A percentile compares a stretch with the other conserved stretches of the same genome.
phyloP scores from a whole-genome alignment of 2,329 filamentous ascomycete species.

The Venturia carpophila region DNA sequence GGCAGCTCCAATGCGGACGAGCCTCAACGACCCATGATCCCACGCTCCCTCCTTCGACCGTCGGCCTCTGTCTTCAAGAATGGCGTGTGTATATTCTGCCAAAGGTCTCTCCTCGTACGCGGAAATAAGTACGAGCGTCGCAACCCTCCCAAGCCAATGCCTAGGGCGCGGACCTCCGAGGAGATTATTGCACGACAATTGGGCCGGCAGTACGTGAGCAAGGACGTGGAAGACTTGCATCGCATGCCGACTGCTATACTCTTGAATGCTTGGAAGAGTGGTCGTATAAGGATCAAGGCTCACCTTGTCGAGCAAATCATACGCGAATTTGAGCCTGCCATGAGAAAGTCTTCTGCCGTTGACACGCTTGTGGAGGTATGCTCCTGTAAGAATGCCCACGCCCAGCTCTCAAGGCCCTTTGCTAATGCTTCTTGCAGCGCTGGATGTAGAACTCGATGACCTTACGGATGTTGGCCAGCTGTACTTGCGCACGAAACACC shows the following conservation, averaged over 20 bases:
- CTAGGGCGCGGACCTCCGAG: neutral
- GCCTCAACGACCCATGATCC: neutral
- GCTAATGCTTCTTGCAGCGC: neutral
- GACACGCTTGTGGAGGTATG: neutral
- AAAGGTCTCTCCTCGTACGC: neutral
- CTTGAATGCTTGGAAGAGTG: neutral
- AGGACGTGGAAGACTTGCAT: neutral
- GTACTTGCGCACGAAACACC: neutral
- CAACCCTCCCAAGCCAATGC: neutral
- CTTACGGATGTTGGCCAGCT: neutral
- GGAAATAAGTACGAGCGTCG: neutral
- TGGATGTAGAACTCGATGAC: neutral
- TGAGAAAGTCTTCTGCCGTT: neutral
- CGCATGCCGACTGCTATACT: neutral
- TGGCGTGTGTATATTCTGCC: conserved; percentile 1
- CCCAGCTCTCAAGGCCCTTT: neutral
- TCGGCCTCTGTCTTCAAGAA: neutral
- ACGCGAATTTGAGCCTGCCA: neutral
- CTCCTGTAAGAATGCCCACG: neutral
- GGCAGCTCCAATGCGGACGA: neutral
- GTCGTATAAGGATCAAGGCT: neutral
- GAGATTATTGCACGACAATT: conserved; percentile 1
- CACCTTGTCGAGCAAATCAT: neutral
- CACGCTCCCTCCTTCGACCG: neutral
- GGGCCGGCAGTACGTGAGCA: neutral